A percentile compares a stretch with the other conserved stretches of the same genome.
Evolutionary conservation across 345 rosid species (phyloP).

Genomic region (Clarkia xantiana): DNA sequence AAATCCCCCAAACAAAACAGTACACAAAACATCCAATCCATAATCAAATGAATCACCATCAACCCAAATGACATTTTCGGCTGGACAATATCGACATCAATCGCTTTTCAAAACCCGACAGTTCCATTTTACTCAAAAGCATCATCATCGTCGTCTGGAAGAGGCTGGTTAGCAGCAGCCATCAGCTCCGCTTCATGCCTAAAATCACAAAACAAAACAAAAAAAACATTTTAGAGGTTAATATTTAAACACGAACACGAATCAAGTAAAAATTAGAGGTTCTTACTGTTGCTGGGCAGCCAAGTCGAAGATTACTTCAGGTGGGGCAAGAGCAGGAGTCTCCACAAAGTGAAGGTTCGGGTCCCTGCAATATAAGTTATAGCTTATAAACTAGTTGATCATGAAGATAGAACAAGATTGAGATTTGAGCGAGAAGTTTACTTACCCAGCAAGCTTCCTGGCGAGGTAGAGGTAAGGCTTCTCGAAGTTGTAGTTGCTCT

Average conservation of each 20-base stretch:
- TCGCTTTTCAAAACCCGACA: neutral
- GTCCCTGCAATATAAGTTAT: conserved; percentile 24
- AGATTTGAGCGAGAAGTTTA: too few species aligned
- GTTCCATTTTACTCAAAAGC: conserved; percentile 34
- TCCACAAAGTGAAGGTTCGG: conserved; percentile 91
- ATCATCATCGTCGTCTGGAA: conserved; percentile 73
- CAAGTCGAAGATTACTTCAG: conserved; percentile 75
- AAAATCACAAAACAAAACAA: neutral
- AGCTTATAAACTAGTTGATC: neutral
- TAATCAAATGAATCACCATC: neutral
- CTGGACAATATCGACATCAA: neutral
- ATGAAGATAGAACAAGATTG: neutral
- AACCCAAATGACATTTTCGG: conserved; percentile 3
- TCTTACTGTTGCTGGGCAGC: conserved; percentile 83
- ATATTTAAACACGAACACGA: neutral
- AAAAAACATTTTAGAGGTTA: neutral
- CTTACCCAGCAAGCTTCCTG: conserved; percentile 77
- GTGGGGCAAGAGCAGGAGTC: conserved; percentile 85
- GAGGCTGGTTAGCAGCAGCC: conserved; percentile 66
- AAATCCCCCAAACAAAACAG: too few species aligned
- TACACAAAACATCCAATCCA: too few species aligned
- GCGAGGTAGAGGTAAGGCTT: conserved; percentile 89
- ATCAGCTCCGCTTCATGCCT: conserved; percentile 82
- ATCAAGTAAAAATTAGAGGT: neutral
- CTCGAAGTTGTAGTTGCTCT: conserved; percentile 90